Evolutionary conservation across 257 asterid species (phyloP).

Genomic region (Solanum medicagineum): DNA sequence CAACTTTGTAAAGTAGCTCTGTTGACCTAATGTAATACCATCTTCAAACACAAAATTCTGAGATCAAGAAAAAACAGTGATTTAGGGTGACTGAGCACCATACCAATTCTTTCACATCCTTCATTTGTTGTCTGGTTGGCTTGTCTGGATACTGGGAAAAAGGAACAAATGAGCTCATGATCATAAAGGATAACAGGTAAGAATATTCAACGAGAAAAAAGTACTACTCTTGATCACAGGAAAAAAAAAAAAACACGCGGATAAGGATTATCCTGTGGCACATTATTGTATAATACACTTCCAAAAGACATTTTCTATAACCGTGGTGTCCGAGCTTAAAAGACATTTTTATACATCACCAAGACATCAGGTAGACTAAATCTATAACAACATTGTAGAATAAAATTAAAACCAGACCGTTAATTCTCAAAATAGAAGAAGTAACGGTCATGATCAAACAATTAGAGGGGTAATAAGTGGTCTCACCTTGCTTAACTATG

Average conservation of each 20-base stretch:
- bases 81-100: background rate
- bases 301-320: background rate
- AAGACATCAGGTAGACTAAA: background rate
- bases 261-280: background rate
- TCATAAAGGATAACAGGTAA: background rate
- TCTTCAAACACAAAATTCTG: background rate
- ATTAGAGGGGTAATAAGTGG: background rate
- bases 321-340: background rate
- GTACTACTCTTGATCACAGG: background rate
- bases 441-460: background rate
- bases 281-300: background rate
- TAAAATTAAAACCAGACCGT: background rate
- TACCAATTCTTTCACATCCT: constrained; percentile 96
- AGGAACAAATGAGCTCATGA: background rate
- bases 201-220: background rate
- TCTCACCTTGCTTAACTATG: background rate
- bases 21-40: background rate
- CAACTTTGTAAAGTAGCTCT: background rate
- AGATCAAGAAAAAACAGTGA: background rate
- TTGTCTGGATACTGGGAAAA: constrained; percentile 82
- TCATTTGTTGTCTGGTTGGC: constrained; percentile 95
- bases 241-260: background rate
- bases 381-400: background rate
- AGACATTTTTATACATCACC: background rate
- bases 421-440: background rate